These are phyloP conservation scores for Leonotis leonurus DNA, from an alignment of 257 asterid genomes.

Conservation along the genomic window DNA sequence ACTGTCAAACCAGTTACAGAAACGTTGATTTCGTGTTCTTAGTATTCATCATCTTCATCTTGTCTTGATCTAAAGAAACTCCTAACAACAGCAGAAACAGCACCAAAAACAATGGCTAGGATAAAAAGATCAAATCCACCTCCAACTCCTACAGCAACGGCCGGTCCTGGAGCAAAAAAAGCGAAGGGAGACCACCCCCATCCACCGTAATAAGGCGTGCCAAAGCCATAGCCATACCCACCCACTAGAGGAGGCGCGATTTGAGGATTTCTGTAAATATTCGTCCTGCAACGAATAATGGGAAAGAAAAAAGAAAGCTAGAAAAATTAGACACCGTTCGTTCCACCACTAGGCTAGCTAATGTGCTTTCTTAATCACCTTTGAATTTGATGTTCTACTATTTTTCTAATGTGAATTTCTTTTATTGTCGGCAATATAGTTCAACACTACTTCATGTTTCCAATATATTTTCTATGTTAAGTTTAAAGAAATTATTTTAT, in stretches of 20 bases:
- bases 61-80: constrained; percentile 52
- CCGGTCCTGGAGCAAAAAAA: constrained; percentile 78
- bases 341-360: background rate
- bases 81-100: constrained; percentile 59
- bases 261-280: constrained; percentile 66
- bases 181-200: constrained; percentile 98
- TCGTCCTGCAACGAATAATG: constrained; percentile 46
- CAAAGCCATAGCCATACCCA: constrained; percentile 65
- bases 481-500: no score
- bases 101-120: constrained; percentile 52
- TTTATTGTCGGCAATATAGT: no score
- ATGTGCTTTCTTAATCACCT: no score
- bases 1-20: background rate
- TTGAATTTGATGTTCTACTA: no score
- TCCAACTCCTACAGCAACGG: constrained; percentile 74
- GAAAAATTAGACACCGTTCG: background rate
- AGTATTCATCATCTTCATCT: constrained; percentile 41
- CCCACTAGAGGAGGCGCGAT: constrained; percentile 89
- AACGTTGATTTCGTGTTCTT: background rate
- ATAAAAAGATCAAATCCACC: constrained; percentile 68
- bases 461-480: no score
- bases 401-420: no score
- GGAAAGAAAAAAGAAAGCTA: background rate
- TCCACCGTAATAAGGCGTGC: constrained; percentile 63
- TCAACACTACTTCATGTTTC: no score